Base-by-base conservation (phyloP, 2,329 filamentous ascomycete species). In the Epichloe sylvatica region DNA sequence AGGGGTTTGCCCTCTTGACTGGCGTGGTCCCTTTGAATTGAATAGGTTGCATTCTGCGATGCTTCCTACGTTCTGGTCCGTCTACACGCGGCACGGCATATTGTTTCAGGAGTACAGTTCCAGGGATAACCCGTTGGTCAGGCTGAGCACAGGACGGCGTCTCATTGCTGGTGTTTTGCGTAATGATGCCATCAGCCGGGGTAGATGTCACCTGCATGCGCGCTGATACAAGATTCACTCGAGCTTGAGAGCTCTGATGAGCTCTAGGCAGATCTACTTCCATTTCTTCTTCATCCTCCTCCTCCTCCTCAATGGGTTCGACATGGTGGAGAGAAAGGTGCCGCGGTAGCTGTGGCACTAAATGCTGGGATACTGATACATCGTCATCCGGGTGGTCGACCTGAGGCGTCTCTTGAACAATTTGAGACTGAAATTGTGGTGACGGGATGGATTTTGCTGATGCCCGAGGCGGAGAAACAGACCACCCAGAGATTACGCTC, bases 131-230 rank as follows among this genome's bases (percentile, higher is more conserved):
- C 8, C 45, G 35, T 38, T 57, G 57, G 25, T 56, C 59, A 12
- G 56, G 60, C 48, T 66, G 64, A 11, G 62, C 63, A 45, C 64
- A 66, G 36, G 64, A 57, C 34, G 64, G 62, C 43, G 62, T 66
- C 39, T 57, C 55, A 33, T 55, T 57, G 38, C 56, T 54, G 39
- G 56, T 52, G 23, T 49, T 37, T 19, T 47, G 49, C 25, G 48
- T 21, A 11, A n/a, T 15, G 38, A 39, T 25, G 7, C 38, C 19
- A 17, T 30, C 23, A 34, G 42, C 44, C 17, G 52, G 57, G 4
- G 54, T 51, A 17, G 55, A 54, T 4, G 48, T 47, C 33, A 53
- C 40, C 17, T 55, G 49, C 4, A 52, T 47, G 33, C 51, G 55
- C 13, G 58, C 51, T 39, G 59, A 53, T 39, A 49, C 51, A n/a